Conservation (phyloP, 2,329 filamentous ascomycete species). For the Aspergillus quadrilineatus region DNA sequence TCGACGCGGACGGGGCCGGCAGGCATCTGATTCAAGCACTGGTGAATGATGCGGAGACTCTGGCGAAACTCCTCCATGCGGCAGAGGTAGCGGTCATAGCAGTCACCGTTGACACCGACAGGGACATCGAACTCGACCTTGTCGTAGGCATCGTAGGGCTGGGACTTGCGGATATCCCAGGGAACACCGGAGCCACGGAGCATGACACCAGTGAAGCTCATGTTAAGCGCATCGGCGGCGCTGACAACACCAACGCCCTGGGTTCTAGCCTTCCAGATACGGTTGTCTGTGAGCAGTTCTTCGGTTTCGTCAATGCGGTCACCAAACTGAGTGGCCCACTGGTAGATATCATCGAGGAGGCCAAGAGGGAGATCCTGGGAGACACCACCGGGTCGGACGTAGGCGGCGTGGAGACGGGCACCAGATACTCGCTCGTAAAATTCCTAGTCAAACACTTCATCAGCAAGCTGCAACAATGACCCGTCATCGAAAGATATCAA, state of each 20-base stretch:
- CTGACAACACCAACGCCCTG: slow-evolving; percentile 88
- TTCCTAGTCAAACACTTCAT: slow-evolving; percentile 62
- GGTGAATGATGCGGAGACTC: slow-evolving; percentile 95
- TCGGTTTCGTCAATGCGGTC: slow-evolving; percentile 99
- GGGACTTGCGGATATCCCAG: slow-evolving; percentile 94
- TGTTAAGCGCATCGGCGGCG: slow-evolving; percentile 92
- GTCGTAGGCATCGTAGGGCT: slow-evolving; percentile 97
- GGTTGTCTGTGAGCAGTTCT: slow-evolving; percentile 97
- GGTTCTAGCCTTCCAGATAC: slow-evolving; percentile 95
- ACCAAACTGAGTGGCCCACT: slow-evolving; percentile 98
- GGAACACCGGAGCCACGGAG: slow-evolving; percentile 93
- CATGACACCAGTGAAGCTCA: slow-evolving; percentile 97
- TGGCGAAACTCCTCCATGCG: slow-evolving; percentile 99
- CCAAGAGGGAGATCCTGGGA: slow-evolving; percentile 92
- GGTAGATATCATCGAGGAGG: slow-evolving; percentile 97
- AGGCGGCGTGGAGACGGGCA: slow-evolving; percentile 93
- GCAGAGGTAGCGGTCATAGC: slow-evolving; percentile 98
- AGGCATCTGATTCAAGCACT: slow-evolving; percentile 99
- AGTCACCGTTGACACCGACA: slow-evolving; percentile 94
- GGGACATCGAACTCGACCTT: slow-evolving; percentile 98
- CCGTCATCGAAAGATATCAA: slow-evolving; percentile 29
- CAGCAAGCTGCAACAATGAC: neutral
- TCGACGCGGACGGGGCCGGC: slow-evolving; percentile 90
- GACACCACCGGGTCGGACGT: slow-evolving; percentile 93
- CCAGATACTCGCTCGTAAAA: slow-evolving; percentile 99